Conservation (phyloP, 345 rosid genomes). For the Murraya paniculata region DNA sequence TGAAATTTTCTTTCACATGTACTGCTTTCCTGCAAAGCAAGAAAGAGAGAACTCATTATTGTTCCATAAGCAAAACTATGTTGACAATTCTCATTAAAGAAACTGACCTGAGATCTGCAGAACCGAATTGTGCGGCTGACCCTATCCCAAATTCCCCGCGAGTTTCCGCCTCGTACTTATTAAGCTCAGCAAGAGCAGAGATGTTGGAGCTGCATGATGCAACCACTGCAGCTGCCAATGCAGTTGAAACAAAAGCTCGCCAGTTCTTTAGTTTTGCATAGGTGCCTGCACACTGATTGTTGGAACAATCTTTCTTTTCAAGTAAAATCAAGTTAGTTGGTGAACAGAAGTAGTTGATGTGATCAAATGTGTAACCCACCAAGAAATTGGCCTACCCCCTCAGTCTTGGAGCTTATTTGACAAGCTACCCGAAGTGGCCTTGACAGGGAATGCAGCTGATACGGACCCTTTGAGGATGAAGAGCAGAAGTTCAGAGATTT, state of each 20-base stretch:
- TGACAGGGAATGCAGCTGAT: constrained; percentile 6
- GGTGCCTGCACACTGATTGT: constrained; percentile 17
- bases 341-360: background rate
- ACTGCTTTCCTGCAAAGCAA: constrained; percentile 69
- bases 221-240: constrained; percentile 60
- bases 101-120: constrained; percentile 73
- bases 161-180: constrained; percentile 76
- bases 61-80: background rate
- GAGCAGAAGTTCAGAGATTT: constrained; percentile 19
- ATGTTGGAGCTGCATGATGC: constrained; percentile 44
- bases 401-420: constrained; percentile 16
- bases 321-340: constrained; percentile 24
- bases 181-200: constrained; percentile 80
- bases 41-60: constrained; percentile 12
- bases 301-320: constrained; percentile 51
- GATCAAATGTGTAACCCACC: constrained; percentile 24
- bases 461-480: constrained; percentile 17
- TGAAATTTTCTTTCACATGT: constrained; percentile 77
- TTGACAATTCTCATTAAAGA: background rate
- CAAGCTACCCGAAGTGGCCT: constrained; percentile 28
- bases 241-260: constrained; percentile 56
- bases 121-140: constrained; percentile 88
- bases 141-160: constrained; percentile 93
- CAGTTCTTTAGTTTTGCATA: constrained; percentile 38
- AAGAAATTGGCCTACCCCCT: constrained; percentile 8